These are phyloP conservation scores for Solanum neorickii DNA, from an alignment of 257 asterid species.

Conservation along the genomic window DNA sequence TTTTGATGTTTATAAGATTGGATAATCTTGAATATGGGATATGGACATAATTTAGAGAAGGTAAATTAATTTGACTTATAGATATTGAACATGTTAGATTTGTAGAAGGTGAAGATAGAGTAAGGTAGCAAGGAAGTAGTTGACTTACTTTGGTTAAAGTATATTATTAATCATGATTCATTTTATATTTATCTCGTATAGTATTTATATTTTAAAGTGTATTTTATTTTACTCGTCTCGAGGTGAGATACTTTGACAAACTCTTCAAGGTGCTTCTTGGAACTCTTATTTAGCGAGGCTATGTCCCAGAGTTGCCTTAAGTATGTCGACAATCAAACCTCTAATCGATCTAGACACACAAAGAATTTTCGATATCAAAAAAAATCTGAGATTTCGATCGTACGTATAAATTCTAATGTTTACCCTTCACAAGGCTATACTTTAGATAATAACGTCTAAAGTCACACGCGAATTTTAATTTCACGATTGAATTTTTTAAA, in stretches of 20 bases:
- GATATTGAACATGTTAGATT: not conserved
- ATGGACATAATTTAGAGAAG: not conserved
- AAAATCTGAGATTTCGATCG: too few relatives aligned
- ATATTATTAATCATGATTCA: not conserved
- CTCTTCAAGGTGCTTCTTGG: not conserved
- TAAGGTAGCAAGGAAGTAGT: not conserved
- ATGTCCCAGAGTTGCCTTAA: not conserved
- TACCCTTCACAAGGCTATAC: not conserved
- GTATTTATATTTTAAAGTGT: not conserved
- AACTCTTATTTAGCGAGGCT: not conserved
- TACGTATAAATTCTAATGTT: too few relatives aligned
- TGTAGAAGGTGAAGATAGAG: not conserved
- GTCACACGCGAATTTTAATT: too few relatives aligned
- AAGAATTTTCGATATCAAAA: fast-evolving
- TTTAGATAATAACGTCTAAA: too few relatives aligned
- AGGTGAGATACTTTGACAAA: not conserved
- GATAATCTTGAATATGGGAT: not conserved
- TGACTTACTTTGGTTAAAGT: not conserved
- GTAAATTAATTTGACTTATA: not conserved
- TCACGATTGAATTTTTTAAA: too few relatives aligned
- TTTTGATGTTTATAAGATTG: not conserved
- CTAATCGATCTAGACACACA: too few relatives aligned
- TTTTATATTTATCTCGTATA: not conserved
- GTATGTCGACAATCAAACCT: not conserved
- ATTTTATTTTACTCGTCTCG: not conserved